phyloP scores from a whole-genome alignment of 1,284 basidiomycete species.

The Ganoderma leucocontextum region DNA sequence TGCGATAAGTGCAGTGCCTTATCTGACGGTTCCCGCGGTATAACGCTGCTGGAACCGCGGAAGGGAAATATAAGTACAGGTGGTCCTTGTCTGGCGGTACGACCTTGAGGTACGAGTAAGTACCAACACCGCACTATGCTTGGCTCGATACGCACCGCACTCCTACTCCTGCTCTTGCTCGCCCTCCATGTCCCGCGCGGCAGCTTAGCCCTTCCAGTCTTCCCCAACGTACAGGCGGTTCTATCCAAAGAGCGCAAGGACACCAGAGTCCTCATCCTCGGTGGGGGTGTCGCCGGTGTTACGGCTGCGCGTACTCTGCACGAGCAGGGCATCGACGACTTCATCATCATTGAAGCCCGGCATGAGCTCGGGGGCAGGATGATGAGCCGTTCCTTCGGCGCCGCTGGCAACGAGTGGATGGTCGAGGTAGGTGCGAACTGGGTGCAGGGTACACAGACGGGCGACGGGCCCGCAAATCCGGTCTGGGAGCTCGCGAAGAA shows the following conservation, averaged over 20 bases:
- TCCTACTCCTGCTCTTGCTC: slow-evolving; percentile 7
- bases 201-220: slow-evolving; percentile 4
- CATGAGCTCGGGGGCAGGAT: slow-evolving; percentile 69
- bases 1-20: slow-evolving; percentile 9
- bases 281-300: slow-evolving; percentile 73
- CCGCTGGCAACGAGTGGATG: slow-evolving; percentile 45
- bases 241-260: slow-evolving; percentile 30
- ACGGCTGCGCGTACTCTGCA: slow-evolving; percentile 71
- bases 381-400: slow-evolving; percentile 55
- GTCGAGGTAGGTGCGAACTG: slow-evolving; percentile 76
- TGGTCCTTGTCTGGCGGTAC: neutral
- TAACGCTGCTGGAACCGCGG: neutral
- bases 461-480: slow-evolving; percentile 63
- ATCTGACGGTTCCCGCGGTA: slow-evolving; percentile 9
- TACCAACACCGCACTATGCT: neutral
- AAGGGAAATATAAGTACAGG: slow-evolving; percentile 2
- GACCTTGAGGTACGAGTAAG: neutral
- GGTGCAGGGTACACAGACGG: slow-evolving; percentile 71
- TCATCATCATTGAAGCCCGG: slow-evolving; percentile 68
- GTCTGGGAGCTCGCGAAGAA: slow-evolving; percentile 68
- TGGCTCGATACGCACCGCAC: neutral
- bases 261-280: slow-evolving; percentile 58
- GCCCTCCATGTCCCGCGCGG: neutral
- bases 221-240: slow-evolving; percentile 7
- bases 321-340: slow-evolving; percentile 63